Conservation (phyloP, 2,329 filamentous ascomycete species). For the Fusarium mangiferae region DNA sequence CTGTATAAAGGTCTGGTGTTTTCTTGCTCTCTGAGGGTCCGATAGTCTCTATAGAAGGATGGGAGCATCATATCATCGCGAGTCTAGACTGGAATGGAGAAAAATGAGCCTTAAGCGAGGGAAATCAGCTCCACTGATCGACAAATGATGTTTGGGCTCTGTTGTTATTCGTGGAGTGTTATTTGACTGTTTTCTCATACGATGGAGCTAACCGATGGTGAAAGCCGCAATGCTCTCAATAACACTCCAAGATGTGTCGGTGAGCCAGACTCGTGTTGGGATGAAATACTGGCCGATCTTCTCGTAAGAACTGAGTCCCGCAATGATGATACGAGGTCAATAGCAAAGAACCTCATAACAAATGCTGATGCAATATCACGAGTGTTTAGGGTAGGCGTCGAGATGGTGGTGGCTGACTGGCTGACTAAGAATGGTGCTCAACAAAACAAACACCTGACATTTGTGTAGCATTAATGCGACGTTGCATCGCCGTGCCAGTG, state of each 20-base stretch:
- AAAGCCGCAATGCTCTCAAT: not conserved
- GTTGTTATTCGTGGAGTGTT: not conserved
- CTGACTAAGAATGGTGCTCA: conserved; percentile 5
- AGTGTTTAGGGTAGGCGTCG: conserved; percentile 19
- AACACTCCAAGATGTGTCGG: not conserved
- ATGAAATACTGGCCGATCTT: not conserved
- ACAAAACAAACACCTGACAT: conserved; percentile 16
- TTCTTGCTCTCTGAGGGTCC: not conserved
- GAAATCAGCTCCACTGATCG: conserved; percentile 10
- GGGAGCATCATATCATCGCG: conserved; percentile 8
- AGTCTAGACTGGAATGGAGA: conserved; percentile 6
- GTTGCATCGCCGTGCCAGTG: conserved; percentile 27
- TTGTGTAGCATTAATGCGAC: conserved; percentile 18
- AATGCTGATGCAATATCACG: not conserved
- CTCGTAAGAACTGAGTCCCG: too few species aligned
- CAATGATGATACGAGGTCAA: not conserved
- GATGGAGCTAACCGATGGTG: not conserved
- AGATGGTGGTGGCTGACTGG: not conserved
- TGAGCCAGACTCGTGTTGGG: not conserved
- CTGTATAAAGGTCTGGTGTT: too few species aligned
- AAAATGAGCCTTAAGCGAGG: not conserved
- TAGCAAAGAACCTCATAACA: not conserved
- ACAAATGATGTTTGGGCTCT: not conserved
- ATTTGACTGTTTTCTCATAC: too few species aligned
- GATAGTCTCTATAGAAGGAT: not conserved